Conservation (phyloP, 2,329 filamentous ascomycete species). For the Amauroascus niger region DNA sequence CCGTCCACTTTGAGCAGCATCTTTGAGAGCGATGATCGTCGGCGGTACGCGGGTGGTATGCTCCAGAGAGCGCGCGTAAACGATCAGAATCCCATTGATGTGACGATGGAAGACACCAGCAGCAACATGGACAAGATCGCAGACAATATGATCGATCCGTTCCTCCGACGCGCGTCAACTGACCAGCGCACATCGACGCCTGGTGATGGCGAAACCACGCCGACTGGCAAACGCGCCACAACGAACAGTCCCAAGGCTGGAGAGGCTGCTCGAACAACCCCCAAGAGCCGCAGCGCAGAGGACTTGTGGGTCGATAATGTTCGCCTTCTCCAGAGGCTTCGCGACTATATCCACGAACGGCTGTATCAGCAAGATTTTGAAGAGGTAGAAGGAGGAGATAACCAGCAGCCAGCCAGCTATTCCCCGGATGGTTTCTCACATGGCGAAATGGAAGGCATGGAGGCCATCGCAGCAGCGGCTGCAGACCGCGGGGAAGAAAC, state of each 20-base stretch:
- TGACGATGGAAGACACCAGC: conserved; percentile 25
- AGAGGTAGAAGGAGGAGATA: conserved; percentile 20
- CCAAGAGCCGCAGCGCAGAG: background rate
- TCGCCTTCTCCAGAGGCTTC: conserved; percentile 52
- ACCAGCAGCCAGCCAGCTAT: conserved; percentile 31
- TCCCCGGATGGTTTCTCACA: conserved; percentile 26
- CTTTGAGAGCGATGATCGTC: conserved; percentile 52
- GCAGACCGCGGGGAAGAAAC: conserved; percentile 15
- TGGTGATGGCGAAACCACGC: background rate
- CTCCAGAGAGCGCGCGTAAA: conserved; percentile 46
- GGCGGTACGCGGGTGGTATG: conserved; percentile 52
- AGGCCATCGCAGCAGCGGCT: conserved; percentile 22
- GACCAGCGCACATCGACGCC: background rate
- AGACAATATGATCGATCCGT: conserved; percentile 36
- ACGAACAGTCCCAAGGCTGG: background rate
- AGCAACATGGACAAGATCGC: conserved; percentile 23
- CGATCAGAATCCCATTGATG: conserved; percentile 31
- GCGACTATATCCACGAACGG: conserved; percentile 47
- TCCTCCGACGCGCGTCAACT: conserved; percentile 25
- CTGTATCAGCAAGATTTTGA: conserved; percentile 46
- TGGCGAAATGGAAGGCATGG: conserved; percentile 16
- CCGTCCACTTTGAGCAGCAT: conserved; percentile 51
- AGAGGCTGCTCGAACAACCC: conserved; percentile 17
- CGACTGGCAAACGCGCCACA: background rate
- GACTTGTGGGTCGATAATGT: conserved; percentile 57